Percentiles rank a stretch among this genome's conserved stretches.
Conservation (phyloP, 306 rosid genomes). For the Prunus persica region Prunus_persica_NCBIv2 NC_034016.1:20822501-20823000, state of each 20-base stretch:
- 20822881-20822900: constrained; percentile 93
- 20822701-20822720: constrained; percentile 21
- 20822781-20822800: constrained; percentile 56
- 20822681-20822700: constrained; percentile 14
- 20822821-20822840: constrained; percentile 50
- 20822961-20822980: constrained; percentile 94
- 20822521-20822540: constrained; percentile 86
- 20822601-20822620: background rate
- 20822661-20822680: constrained; percentile 17
- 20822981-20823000: constrained; percentile 85
- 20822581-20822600: background rate
- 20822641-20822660: constrained; percentile 10
- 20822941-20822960: constrained; percentile 80
- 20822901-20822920: constrained; percentile 90
- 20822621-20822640: background rate
- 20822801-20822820: constrained; percentile 46
- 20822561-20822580: background rate
- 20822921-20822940: constrained; percentile 91
- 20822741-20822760: constrained; percentile 58
- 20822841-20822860: constrained; percentile 56
- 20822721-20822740: constrained; percentile 28
- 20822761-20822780: constrained; percentile 70
- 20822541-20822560: constrained; percentile 6
- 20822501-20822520: constrained; percentile 71
- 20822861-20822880: constrained; percentile 86